These are phyloP conservation scores for Ophiostoma triangulosporum DNA, from an alignment of 2,329 filamentous ascomycete species.

Conservation along the genomic window DNA sequence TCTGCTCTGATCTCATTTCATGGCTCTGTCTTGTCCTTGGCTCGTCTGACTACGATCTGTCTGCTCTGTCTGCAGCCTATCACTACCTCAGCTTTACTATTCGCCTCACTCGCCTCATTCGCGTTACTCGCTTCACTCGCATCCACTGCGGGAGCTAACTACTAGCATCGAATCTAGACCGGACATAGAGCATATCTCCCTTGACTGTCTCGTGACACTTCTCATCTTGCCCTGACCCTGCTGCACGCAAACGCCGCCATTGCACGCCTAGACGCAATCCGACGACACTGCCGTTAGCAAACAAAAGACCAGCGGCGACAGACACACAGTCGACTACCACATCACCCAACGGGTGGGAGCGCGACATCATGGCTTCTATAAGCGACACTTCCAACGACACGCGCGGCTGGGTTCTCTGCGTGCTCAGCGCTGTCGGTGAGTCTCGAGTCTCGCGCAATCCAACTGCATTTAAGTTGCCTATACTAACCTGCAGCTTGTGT, in stretches of 20 bases:
- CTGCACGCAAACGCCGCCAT: too few relatives aligned
- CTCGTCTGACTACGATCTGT: too few relatives aligned
- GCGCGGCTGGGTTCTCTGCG: slow-evolving; percentile 83
- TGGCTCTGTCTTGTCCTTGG: neutral
- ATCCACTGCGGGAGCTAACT: neutral
- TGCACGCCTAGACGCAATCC: too few relatives aligned
- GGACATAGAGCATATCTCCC: too few relatives aligned
- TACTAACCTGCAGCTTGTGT: slow-evolving; percentile 40
- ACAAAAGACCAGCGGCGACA: too few relatives aligned
- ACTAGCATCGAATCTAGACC: neutral
- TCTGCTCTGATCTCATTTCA: neutral
- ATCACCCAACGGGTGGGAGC: neutral
- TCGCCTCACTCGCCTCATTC: neutral
- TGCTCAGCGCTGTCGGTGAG: slow-evolving; percentile 63
- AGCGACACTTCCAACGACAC: slow-evolving; percentile 58
- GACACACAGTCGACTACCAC: neutral
- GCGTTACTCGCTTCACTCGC: neutral
- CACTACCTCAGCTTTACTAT: neutral
- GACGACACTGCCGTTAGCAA: too few relatives aligned
- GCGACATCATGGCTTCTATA: slow-evolving; percentile 4
- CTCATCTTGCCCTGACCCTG: too few relatives aligned
- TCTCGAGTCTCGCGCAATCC: slow-evolving; percentile 13
- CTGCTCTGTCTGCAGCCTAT: neutral
- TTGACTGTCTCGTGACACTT: too few relatives aligned
- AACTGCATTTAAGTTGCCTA: too few relatives aligned